phyloP scores from a whole-genome alignment of 495 filamentous ascomycete species.

The Aspergillus panamensis region DNA sequence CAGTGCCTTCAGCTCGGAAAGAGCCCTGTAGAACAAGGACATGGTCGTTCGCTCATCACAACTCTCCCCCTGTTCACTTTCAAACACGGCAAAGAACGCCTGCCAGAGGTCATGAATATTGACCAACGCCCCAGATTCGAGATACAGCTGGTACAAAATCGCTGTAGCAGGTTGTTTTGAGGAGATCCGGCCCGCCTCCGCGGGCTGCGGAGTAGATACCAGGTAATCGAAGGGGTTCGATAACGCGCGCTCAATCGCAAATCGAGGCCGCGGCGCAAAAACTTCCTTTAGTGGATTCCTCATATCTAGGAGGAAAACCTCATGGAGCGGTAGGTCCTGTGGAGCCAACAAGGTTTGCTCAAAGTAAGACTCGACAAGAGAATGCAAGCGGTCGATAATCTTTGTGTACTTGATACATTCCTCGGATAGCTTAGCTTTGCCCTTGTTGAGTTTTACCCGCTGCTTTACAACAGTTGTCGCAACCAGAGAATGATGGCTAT shows the following conservation, averaged over 20 bases:
- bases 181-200: constrained; percentile 37
- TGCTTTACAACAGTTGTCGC: constrained; percentile 84
- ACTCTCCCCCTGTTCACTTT: constrained; percentile 54
- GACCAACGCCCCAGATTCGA: constrained; percentile 82
- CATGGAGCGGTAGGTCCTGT: constrained; percentile 65
- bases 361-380: constrained; percentile 55
- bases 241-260: constrained; percentile 76
- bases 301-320: constrained; percentile 81
- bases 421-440: constrained; percentile 69
- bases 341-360: constrained; percentile 50
- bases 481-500: constrained; percentile 64
- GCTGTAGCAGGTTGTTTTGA: constrained; percentile 71
- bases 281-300: constrained; percentile 74
- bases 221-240: constrained; percentile 82
- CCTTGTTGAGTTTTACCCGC: constrained; percentile 79
- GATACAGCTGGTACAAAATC: constrained; percentile 85
- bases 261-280: constrained; percentile 75
- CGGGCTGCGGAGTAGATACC: constrained; percentile 51
- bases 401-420: constrained; percentile 71
- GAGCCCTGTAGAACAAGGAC: constrained; percentile 72
- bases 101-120: constrained; percentile 89
- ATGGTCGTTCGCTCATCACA: constrained; percentile 51
- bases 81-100: constrained; percentile 75
- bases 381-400: constrained; percentile 64
- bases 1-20: constrained; percentile 80